phyloP scores from a whole-genome alignment of 192 early-diverging fungal genomes.

The Mortierella antarctica region DNA sequence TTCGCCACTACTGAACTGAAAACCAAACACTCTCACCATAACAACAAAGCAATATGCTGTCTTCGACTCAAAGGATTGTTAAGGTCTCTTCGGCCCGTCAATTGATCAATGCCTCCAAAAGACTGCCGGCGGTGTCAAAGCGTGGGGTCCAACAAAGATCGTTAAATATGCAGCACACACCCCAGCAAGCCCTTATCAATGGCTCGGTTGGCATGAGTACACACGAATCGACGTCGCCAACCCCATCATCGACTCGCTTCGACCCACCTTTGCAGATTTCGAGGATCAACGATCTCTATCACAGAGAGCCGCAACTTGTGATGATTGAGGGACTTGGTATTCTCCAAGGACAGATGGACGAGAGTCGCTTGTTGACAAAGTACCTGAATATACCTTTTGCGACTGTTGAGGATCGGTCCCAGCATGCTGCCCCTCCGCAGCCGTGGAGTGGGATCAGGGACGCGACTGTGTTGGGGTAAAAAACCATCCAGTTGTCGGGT shows the following conservation, averaged over 20 bases:
- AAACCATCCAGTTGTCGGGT: neutral
- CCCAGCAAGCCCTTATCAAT: no score
- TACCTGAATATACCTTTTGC: slow-evolving; percentile 45
- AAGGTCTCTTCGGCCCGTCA: no score
- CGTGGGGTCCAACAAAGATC: no score
- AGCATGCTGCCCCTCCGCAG: slow-evolving; percentile 22
- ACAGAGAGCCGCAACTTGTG: slow-evolving; percentile 36
- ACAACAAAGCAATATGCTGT: no score
- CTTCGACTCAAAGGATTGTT: no score
- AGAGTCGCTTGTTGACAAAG: slow-evolving; percentile 39
- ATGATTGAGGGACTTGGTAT: slow-evolving; percentile 40
- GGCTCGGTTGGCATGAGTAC: no score
- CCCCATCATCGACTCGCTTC: neutral
- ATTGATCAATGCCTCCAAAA: no score
- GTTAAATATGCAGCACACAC: no score
- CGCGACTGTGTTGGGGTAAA: slow-evolving; percentile 41
- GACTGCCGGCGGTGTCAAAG: no score
- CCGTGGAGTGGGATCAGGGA: slow-evolving; percentile 41
- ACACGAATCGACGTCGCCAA: no score
- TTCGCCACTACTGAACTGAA: no score
- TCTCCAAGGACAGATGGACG: slow-evolving; percentile 45
- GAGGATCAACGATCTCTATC: slow-evolving; percentile 29
- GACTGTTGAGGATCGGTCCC: slow-evolving; percentile 16
- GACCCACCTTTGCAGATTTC: slow-evolving; percentile 33
- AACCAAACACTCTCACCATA: no score